A percentile compares a stretch with the other conserved stretches of the same genome.
Evolutionary conservation across 257 asterid genomes (phyloP).

Genomic region (Vinca minor): DNA sequence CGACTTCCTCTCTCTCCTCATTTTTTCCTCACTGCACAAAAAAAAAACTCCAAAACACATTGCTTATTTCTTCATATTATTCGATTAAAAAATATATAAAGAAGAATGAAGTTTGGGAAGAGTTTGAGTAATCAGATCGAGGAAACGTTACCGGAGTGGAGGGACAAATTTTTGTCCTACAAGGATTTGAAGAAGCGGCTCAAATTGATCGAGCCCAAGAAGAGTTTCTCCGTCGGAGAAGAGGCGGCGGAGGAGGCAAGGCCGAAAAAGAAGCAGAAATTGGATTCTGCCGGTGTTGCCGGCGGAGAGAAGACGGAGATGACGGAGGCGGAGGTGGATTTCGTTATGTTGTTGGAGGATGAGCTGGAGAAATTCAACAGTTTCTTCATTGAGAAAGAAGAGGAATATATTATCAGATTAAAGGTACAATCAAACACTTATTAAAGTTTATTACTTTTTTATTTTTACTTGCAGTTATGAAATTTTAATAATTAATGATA

Average conservation of each 20-base stretch:
- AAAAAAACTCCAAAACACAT: not conserved
- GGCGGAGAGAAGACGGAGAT: conserved; percentile 24
- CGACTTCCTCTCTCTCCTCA: conserved; percentile 7
- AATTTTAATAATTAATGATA: not conserved
- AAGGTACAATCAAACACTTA: conserved; percentile 33
- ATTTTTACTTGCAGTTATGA: too few relatives aligned
- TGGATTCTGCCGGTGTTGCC: conserved; percentile 13
- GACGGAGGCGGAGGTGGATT: conserved; percentile 63
- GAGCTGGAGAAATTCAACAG: conserved; percentile 87
- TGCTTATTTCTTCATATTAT: not conserved
- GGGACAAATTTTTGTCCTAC: conserved; percentile 81
- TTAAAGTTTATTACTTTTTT: not conserved
- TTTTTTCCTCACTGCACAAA: not conserved
- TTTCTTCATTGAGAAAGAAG: conserved; percentile 83
- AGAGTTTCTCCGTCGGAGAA: conserved; percentile 8
- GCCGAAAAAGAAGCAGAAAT: conserved; percentile 46
- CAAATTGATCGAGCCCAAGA: conserved; percentile 56
- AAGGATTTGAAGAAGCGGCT: conserved; percentile 84
- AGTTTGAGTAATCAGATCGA: conserved; percentile 84
- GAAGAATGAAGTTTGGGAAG: conserved; percentile 77
- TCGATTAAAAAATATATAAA: not conserved
- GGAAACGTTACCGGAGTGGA: conserved; percentile 91
- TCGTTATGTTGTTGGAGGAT: conserved; percentile 68
- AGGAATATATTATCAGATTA: conserved; percentile 71
- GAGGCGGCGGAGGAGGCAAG: conserved; percentile 17